Conservation (phyloP, 805 yeast species). For the Metschnikowia dekortorum region DNA sequence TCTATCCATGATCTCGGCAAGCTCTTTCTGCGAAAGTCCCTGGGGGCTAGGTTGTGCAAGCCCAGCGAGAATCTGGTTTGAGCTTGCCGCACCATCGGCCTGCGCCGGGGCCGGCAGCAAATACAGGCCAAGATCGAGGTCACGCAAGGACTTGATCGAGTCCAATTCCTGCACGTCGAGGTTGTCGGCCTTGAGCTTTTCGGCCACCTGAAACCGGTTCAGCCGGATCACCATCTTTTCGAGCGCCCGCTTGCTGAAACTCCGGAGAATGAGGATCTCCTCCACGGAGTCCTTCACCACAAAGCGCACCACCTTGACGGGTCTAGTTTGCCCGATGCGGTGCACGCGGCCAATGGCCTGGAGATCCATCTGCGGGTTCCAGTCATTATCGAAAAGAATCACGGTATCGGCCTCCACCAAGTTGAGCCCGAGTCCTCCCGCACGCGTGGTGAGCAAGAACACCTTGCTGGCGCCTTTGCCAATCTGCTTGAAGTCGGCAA, state of each 20-base stretch:
- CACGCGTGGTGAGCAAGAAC: conserved; percentile 81
- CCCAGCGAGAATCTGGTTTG: conserved; percentile 7
- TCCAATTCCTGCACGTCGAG: conserved; percentile 10
- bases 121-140: background rate
- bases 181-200: conserved; percentile 23
- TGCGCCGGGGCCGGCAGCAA: background rate
- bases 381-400: conserved; percentile 84
- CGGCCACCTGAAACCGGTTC: conserved; percentile 31
- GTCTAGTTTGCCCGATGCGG: conserved; percentile 83
- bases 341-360: conserved; percentile 97
- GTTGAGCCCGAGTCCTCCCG: conserved; percentile 93
- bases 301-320: conserved; percentile 77
- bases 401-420: conserved; percentile 86
- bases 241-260: conserved; percentile 73
- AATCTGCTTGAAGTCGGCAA: conserved; percentile 44
- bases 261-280: conserved; percentile 71
- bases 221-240: conserved; percentile 61
- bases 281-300: conserved; percentile 78
- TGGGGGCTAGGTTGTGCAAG: background rate
- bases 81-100: background rate
- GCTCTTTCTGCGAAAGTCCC: conserved; percentile 36
- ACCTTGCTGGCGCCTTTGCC: conserved; percentile 30
- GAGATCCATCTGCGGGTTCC: conserved; percentile 96
- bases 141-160: conserved; percentile 13
- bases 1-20: conserved; percentile 49